Evolutionary conservation across 2,329 filamentous ascomycete genomes (phyloP).

Genomic region (Hymenoscyphus albidus): DNA sequence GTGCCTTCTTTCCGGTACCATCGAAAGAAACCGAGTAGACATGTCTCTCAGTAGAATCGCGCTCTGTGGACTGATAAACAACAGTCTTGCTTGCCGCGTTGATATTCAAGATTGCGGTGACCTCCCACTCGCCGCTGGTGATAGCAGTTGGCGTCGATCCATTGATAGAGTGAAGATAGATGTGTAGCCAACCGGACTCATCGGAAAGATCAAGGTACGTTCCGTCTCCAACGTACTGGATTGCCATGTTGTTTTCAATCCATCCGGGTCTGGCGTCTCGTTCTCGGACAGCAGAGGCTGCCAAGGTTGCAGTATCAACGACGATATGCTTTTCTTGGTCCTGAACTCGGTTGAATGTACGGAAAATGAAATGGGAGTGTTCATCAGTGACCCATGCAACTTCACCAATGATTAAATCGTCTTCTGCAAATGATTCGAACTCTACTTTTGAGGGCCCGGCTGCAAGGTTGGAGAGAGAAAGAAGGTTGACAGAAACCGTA

Average conservation of each 20-base stretch:
- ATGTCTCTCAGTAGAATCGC: slow-evolving; percentile 64
- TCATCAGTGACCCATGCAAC: slow-evolving; percentile 61
- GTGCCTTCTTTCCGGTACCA: slow-evolving; percentile 49
- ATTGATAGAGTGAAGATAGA: slow-evolving; percentile 59
- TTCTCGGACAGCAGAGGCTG: slow-evolving; percentile 47
- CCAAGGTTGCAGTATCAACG: slow-evolving; percentile 48
- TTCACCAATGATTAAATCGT: slow-evolving; percentile 64
- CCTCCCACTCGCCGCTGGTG: slow-evolving; percentile 60
- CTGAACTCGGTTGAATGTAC: slow-evolving; percentile 66
- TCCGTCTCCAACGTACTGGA: slow-evolving; percentile 48
- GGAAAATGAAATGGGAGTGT: slow-evolving; percentile 59
- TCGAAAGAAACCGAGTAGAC: slow-evolving; percentile 62
- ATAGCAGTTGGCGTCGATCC: slow-evolving; percentile 53
- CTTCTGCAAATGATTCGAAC: slow-evolving; percentile 53
- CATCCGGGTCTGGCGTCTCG: slow-evolving; percentile 46
- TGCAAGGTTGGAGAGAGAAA: slow-evolving; percentile 45
- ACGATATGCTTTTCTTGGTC: slow-evolving; percentile 59
- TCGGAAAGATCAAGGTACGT: slow-evolving; percentile 64
- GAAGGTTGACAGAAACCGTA: slow-evolving; percentile 56
- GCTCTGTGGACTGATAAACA: slow-evolving; percentile 63
- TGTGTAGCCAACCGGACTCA: slow-evolving; percentile 60
- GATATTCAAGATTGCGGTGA: slow-evolving; percentile 55
- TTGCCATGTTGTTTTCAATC: slow-evolving; percentile 53
- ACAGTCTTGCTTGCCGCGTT: slow-evolving; percentile 53
- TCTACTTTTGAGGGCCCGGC: slow-evolving; percentile 44